Evolutionary conservation across 2,329 filamentous ascomycete genomes (phyloP).

Genomic region (Exophiala lecanii-corni): DNA sequence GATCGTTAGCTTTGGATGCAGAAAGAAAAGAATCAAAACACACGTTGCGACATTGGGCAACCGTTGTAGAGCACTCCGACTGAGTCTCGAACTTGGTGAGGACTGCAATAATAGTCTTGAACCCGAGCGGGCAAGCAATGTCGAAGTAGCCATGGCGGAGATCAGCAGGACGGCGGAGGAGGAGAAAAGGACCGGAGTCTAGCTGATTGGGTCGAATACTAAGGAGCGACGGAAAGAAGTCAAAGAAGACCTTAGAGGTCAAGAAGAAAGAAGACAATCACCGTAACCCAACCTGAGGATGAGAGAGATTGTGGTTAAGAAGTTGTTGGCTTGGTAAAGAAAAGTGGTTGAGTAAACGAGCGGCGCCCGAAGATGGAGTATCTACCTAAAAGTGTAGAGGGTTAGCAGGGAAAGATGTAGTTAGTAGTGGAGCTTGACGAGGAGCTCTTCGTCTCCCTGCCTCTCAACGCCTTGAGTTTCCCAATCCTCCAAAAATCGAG

Average conservation of each 20-base stretch:
- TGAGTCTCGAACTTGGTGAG: slow-evolving; percentile 36
- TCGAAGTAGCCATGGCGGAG: slow-evolving; percentile 52
- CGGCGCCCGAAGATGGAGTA: not conserved
- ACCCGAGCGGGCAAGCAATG: slow-evolving; percentile 42
- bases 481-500: not conserved
- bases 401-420: too few species aligned
- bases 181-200: too few species aligned
- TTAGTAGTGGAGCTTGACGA: slow-evolving; percentile 1
- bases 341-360: slow-evolving; percentile 1
- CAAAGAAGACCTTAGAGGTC: slow-evolving; percentile 6
- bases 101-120: slow-evolving; percentile 41
- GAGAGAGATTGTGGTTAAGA: not conserved
- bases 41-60: slow-evolving; percentile 42
- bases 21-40: slow-evolving; percentile 12
- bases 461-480: not conserved
- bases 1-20: slow-evolving; percentile 12
- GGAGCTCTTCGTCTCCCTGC: not conserved
- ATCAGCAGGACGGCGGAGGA: slow-evolving; percentile 12
- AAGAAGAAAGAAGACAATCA: not conserved
- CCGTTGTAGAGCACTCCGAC: slow-evolving; percentile 39
- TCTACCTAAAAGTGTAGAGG: too few species aligned
- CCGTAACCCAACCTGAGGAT: not conserved
- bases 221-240: slow-evolving; percentile 22
- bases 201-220: too few species aligned
- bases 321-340: not conserved